Conservation (phyloP, 176 grass and related monocot species). For the Puccinellia tenuiflora region DNA sequence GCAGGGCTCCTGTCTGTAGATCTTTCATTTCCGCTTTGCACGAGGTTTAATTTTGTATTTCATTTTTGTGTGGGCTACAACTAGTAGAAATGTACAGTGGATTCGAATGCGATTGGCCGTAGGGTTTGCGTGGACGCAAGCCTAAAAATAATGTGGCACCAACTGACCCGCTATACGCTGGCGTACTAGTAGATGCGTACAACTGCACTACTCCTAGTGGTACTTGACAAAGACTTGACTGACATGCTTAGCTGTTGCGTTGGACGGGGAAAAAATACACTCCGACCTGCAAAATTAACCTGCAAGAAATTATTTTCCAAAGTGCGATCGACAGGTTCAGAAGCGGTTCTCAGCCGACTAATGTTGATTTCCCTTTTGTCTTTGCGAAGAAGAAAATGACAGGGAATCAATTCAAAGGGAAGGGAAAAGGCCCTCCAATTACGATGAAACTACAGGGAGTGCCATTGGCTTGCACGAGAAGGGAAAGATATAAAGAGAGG, state of each 20-base stretch:
- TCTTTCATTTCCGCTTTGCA: no score
- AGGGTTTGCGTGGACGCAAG: conserved; percentile 29
- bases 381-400: neutral
- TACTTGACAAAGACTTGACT: neutral
- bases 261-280: neutral
- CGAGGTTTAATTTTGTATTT: no score
- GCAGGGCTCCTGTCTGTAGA: neutral
- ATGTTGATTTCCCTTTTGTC: neutral
- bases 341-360: neutral
- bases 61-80: neutral
- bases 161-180: neutral
- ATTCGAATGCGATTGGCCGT: neutral
- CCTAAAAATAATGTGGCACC: neutral
- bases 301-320: neutral
- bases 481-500: neutral
- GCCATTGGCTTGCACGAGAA: conserved; percentile 25
- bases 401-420: no score
- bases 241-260: neutral
- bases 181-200: neutral
- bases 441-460: neutral
- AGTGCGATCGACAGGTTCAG: neutral
- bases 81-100: neutral
- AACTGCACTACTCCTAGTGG: neutral
- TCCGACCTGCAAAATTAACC: neutral
- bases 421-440: neutral